Evolutionary conservation across 2,329 filamentous ascomycete genomes (phyloP).

Genomic region (Alternaria atra): DNA sequence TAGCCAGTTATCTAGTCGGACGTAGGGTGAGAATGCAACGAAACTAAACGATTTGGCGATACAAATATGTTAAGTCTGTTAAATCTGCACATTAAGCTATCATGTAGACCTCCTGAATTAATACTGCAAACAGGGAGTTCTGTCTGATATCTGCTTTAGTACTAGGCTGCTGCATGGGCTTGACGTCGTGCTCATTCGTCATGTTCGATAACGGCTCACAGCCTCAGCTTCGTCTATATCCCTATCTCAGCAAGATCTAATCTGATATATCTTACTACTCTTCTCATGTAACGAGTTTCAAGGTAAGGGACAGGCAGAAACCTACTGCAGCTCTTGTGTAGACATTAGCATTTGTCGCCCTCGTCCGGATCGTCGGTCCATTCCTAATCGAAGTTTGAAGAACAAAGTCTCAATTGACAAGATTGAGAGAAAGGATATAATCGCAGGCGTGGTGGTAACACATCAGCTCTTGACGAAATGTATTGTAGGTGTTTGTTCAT

Average conservation of each 20-base stretch:
- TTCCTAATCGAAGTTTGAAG: background rate
- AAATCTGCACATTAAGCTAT: slow-evolving; percentile 91
- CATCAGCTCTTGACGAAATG: background rate
- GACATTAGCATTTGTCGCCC: background rate
- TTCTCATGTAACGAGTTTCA: background rate
- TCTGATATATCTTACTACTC: background rate
- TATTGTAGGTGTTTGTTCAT: background rate
- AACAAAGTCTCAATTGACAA: background rate
- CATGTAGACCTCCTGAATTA: slow-evolving; percentile 75
- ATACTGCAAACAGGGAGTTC: slow-evolving; percentile 34
- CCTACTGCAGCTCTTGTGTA: background rate
- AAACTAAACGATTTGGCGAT: slow-evolving; percentile 87
- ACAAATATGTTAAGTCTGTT: slow-evolving; percentile 80
- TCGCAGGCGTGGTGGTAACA: too few relatives aligned
- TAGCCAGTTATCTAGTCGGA: slow-evolving; percentile 73
- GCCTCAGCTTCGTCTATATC: background rate
- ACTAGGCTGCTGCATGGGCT: background rate
- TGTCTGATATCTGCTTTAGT: background rate
- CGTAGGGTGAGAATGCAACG: slow-evolving; percentile 90
- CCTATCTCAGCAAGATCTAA: background rate
- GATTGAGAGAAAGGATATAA: too few relatives aligned
- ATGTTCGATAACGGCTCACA: background rate
- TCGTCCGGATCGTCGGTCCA: background rate
- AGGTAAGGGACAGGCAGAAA: background rate
- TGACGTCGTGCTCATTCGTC: background rate